phyloP scores from a whole-genome alignment of 2,329 filamentous ascomycete genomes.

The Fusarium sacchari region DNA sequence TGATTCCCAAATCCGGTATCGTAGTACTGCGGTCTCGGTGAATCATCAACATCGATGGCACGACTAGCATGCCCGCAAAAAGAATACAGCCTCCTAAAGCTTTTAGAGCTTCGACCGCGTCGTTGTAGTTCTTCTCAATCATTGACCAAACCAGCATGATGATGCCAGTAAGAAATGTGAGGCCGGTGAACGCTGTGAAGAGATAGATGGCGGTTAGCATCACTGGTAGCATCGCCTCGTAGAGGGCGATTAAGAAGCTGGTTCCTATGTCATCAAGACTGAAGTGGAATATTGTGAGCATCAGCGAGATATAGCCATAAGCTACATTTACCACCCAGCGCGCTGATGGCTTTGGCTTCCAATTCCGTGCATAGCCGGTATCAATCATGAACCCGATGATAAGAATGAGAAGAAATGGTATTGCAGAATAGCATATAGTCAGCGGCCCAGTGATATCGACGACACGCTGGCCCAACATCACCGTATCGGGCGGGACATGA shows the following conservation, averaged over 20 bases:
- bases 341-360: not conserved
- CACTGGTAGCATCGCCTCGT: not conserved
- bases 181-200: not conserved
- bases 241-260: not conserved
- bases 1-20: constrained; percentile 4
- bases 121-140: not conserved
- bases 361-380: not conserved
- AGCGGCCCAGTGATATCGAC: constrained; percentile 2
- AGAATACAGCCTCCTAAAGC: not conserved
- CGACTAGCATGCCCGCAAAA: not conserved
- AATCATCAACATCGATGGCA: not conserved
- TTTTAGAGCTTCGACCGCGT: not conserved
- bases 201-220: not conserved
- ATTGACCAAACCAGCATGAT: not conserved
- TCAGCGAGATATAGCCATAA: not conserved
- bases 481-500: not conserved
- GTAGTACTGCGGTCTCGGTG: not conserved
- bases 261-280: not conserved
- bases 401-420: not conserved
- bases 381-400: not conserved
- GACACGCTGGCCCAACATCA: not conserved
- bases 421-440: not conserved
- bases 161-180: not conserved
- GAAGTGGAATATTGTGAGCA: not conserved
- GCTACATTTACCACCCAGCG: not conserved